Base-by-base conservation (phyloP, 2,329 filamentous ascomycete species). In the Pseudogymnoascus sp. region DNA sequence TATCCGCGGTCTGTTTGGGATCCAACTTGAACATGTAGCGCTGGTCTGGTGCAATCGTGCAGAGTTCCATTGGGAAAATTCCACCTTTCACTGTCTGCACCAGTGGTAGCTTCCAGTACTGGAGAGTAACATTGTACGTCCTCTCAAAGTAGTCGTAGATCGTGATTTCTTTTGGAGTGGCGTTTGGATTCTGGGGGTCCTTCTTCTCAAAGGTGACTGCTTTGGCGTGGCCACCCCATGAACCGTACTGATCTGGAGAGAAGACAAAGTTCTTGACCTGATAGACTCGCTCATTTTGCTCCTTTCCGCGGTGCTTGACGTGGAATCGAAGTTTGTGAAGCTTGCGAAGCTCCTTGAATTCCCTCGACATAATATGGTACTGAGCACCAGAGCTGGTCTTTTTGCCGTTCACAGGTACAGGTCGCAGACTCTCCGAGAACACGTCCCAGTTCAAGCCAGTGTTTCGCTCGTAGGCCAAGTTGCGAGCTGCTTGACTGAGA, bases 11-110 rank as follows among this genome's bases (percentile, higher is more conserved):
- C 66, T 76, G 80, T 0, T 71, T 68, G 0, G 81, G 78, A 62
- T 81, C 81, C 1, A 89, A 73, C 74, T 89, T 89, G 76, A 78
- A 87, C 0, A 78, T 77, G 67, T 87, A 90, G 0, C 83, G 78
- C 72, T 89, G 86, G 71, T 84, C 80, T 0, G 77, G 74, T 37
- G 78, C 70, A 5, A 86, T 67, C 7, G 76, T 75, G 63, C 83
- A 84, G 3, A 86, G 72, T 68, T 89, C 87, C 76, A 88, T 81
- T 0, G 86, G 86, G 66, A 87, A 86, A 3, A 76, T 73, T 0
- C 80, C 83, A 1, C 73, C 80, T 45, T 80, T 81, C 3, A 77
- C 80, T 0, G 85, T 84, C 67, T 83, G 76, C 6, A 89, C 78
- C 0, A 89, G 72, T 0, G 87, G 87, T 1, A 86, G 75, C 2